Evolutionary conservation across 768 basidiomycete genomes (phyloP).

Genomic region (Pleurotus citrinopileatus): DNA sequence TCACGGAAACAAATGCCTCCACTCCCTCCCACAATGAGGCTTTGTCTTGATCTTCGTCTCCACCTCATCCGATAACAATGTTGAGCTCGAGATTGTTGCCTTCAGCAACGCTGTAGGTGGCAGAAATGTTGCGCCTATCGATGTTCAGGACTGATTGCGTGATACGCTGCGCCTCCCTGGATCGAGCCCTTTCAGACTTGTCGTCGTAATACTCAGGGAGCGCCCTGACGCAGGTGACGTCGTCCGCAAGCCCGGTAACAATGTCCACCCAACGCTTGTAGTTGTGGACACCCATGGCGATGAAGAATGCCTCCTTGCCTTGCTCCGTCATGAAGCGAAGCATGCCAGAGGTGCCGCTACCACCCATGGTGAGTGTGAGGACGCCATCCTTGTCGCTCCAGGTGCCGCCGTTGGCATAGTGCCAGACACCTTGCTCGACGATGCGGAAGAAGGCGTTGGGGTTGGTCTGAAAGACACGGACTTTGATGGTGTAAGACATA

Average conservation of each 20-base stretch:
- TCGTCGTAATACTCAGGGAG: not conserved
- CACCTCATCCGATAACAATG: not conserved
- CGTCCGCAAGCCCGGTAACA: constrained; percentile 24
- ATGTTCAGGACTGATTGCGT: not conserved
- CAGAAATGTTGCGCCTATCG: not conserved
- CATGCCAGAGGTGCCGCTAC: constrained; percentile 37
- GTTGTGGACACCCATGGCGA: constrained; percentile 37
- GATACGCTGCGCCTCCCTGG: no score
- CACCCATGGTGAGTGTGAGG: constrained; percentile 29
- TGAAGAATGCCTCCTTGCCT: constrained; percentile 24
- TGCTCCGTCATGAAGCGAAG: constrained; percentile 27
- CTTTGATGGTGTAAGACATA: not conserved
- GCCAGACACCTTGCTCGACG: constrained; percentile 31
- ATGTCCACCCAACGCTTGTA: constrained; percentile 37
- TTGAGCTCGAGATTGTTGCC: not conserved
- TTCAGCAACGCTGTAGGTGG: not conserved
- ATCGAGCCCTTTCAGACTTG: not conserved
- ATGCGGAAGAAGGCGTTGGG: constrained; percentile 22
- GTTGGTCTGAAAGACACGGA: not conserved
- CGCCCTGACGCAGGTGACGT: constrained; percentile 20
- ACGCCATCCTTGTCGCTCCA: constrained; percentile 22
- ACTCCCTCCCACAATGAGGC: no score
- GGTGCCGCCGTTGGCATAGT: constrained; percentile 30
- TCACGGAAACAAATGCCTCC: no score
- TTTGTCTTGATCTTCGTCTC: no score